These are phyloP conservation scores for Ophiosphaerella narmari DNA, from an alignment of 2,329 filamentous ascomycete species.

Conservation along the genomic window DNA sequence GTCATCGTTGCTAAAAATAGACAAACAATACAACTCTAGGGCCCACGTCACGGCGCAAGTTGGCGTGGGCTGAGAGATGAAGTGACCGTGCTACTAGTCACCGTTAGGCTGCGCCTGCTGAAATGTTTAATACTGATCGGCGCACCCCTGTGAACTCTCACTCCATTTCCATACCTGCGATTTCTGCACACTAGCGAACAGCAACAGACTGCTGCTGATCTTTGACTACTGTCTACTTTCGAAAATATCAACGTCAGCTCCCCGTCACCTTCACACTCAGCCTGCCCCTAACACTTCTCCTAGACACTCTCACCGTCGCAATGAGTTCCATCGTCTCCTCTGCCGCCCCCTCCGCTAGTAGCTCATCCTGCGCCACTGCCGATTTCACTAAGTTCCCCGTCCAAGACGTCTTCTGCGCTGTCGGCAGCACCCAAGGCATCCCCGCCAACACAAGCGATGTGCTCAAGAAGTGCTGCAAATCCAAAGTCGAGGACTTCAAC, in stretches of 20 bases:
- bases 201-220: background rate
- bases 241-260: background rate
- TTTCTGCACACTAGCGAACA: background rate
- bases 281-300: background rate
- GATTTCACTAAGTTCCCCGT: conserved; percentile 35
- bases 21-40: conserved; percentile 11
- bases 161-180: background rate
- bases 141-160: background rate
- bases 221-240: no score
- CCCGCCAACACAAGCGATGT: conserved; percentile 30
- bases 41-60: conserved; percentile 13
- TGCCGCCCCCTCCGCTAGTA: conserved; percentile 17
- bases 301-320: conserved; percentile 1
- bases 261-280: background rate
- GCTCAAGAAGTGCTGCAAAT: conserved; percentile 38
- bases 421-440: conserved; percentile 28
- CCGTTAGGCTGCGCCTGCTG: background rate
- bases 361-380: conserved; percentile 25
- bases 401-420: conserved; percentile 33
- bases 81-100: conserved; percentile 7
- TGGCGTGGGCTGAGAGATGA: conserved; percentile 2
- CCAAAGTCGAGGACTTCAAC: conserved; percentile 35
- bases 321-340: conserved; percentile 28
- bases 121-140: conserved; percentile 2
- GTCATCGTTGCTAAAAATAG: conserved; percentile 23